Percentiles rank a stretch among this genome's conserved stretches.
These are phyloP conservation scores for Marasmius tenuissimus DNA, from an alignment of 1,284 basidiomycete genomes.

Conservation along the genomic window DNA sequence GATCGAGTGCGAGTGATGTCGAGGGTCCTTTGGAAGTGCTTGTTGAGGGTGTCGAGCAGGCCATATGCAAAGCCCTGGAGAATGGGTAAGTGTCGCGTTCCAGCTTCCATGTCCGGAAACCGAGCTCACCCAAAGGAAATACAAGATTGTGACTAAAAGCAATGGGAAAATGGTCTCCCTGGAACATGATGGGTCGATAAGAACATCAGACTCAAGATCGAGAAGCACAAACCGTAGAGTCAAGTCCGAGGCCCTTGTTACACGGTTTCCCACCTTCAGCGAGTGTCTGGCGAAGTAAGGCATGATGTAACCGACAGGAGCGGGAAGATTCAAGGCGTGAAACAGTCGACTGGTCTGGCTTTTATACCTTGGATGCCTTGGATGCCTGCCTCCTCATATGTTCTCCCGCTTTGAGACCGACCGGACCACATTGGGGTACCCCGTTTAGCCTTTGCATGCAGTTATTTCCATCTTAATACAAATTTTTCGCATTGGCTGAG, in stretches of 20 bases:
- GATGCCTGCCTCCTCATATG: not conserved
- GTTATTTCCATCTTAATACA: not conserved
- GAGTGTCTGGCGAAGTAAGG: constrained; percentile 16
- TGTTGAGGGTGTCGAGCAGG: constrained; percentile 83
- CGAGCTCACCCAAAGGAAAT: constrained; percentile 32
- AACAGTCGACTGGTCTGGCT: not conserved
- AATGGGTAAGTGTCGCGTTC: not conserved
- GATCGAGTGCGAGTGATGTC: constrained; percentile 76
- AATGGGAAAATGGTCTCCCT: constrained; percentile 31
- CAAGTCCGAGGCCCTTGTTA: constrained; percentile 30
- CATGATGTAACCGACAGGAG: constrained; percentile 1
- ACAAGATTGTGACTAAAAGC: constrained; percentile 34
- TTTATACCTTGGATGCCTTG: not conserved
- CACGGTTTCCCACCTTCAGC: constrained; percentile 28
- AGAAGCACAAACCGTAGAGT: constrained; percentile 20
- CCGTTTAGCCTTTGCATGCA: no score
- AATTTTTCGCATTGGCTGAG: not conserved
- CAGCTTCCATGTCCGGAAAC: not conserved
- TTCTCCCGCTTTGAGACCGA: not conserved
- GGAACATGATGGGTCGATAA: not conserved
- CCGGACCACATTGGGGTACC: no score
- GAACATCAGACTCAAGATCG: not conserved
- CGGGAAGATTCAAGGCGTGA: not conserved
- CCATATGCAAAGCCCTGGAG: constrained; percentile 74
- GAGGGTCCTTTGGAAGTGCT: constrained; percentile 77